phyloP scores from a whole-genome alignment of 306 rosid species.

The Parietaria judaica region DNA sequence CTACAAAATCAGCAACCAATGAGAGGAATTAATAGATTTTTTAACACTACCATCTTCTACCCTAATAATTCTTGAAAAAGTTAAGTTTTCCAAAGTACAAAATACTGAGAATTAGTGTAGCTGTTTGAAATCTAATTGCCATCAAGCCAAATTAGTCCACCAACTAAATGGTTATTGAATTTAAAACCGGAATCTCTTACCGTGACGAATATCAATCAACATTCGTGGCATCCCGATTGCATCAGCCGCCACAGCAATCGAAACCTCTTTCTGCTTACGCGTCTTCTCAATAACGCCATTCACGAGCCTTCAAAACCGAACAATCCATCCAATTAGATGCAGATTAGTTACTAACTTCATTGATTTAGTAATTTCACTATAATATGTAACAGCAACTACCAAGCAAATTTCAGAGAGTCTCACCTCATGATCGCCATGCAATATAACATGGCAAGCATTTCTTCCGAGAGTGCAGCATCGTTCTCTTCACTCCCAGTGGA shows the following conservation, averaged over 20 bases:
- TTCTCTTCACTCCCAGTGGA: constrained; percentile 23
- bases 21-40: constrained; percentile 2
- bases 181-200: constrained; percentile 26
- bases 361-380: not conserved
- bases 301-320: constrained; percentile 57
- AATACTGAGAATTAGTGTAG: too few relatives aligned
- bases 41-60: not conserved
- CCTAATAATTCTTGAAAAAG: too few relatives aligned
- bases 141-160: too few relatives aligned
- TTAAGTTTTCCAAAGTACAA: too few relatives aligned
- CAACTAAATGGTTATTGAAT: not conserved
- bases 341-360: not conserved
- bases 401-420: not conserved
- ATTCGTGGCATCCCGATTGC: constrained; percentile 75
- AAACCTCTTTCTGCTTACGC: constrained; percentile 49
- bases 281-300: constrained; percentile 85
- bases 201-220: constrained; percentile 88
- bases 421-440: constrained; percentile 78
- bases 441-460: constrained; percentile 64
- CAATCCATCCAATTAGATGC: too few relatives aligned
- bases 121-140: too few relatives aligned
- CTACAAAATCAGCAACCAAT: not conserved
- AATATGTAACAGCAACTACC: not conserved
- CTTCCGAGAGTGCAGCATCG: constrained; percentile 52
- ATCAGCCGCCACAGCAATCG: constrained; percentile 70